A percentile compares a stretch with the other conserved stretches of the same genome.
These are phyloP conservation scores for Alternaria sp. DNA, from an alignment of 2,329 filamentous ascomycete species.

Conservation along the genomic window DNA sequence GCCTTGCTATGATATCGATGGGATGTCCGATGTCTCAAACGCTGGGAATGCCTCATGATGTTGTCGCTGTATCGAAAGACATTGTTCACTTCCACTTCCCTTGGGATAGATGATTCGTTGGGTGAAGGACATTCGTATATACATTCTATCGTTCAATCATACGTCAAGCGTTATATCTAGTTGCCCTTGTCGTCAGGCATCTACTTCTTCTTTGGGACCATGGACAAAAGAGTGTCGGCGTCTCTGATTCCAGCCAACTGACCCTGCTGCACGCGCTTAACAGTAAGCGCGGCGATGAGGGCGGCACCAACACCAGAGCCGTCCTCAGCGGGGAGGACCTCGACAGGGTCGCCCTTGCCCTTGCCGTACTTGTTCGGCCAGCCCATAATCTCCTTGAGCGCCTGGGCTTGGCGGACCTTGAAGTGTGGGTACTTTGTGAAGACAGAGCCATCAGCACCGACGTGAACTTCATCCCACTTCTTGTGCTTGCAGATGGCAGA, in stretches of 20 bases:
- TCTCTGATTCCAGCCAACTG: constrained; percentile 67
- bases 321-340: constrained; percentile 90
- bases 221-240: constrained; percentile 54
- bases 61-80: not conserved
- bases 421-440: constrained; percentile 99
- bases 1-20: not conserved
- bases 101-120: not conserved
- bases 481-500: constrained; percentile 98
- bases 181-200: constrained; percentile 2
- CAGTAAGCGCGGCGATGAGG: constrained; percentile 80
- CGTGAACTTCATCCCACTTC: constrained; percentile 84
- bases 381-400: constrained; percentile 93
- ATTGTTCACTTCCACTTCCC: not conserved
- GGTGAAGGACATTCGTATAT: not conserved
- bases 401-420: constrained; percentile 88
- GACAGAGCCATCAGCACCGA: constrained; percentile 95
- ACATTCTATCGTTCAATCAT: constrained; percentile 7
- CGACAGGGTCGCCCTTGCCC: constrained; percentile 74
- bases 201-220: constrained; percentile 25
- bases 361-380: constrained; percentile 82
- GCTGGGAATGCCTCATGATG: not conserved
- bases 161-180: not conserved
- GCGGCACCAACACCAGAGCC: constrained; percentile 97
- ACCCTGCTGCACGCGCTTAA: constrained; percentile 69
- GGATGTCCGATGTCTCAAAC: not conserved